Evolutionary conservation across 192 early-diverging fungal species (phyloP), one percentile per base, ranked within the genome.

Genomic region (Umbelopsis sp.): DNA sequence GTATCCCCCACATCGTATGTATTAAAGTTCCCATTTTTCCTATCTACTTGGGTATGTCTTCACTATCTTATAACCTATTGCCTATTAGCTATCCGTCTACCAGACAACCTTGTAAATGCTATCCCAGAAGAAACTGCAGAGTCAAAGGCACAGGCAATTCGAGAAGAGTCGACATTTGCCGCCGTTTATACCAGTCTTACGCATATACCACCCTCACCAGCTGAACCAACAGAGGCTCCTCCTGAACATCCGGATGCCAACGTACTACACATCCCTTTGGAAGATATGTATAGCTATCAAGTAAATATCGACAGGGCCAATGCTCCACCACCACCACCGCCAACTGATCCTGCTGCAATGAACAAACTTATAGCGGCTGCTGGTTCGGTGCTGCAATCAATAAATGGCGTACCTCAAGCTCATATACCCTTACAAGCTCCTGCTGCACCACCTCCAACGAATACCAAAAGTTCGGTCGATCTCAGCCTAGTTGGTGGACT

Each of bases 161-260:
- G 72, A 29, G 72, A 74, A 53, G n/a, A 66, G 16, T 22, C 38
- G 0, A 54, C 72, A 10, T 53, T 74, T 29, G 72, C 72, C 22
- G 72, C 72, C 24, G 72, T 74, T 24, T 74, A 74, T 29, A 47
- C 65, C 7, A 68, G 26, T 49, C 45, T 51, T 22, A 16, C 29
- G 4, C 72, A 74, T 67, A 68, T 74, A 41, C 72, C 72, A 24
- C 50, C 66, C 8, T 52, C 65, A 31, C 72, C 72, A 0, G 65
- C 65, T 20, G 72, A 74, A 54, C 72, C 72, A 22, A 65, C 68
- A 12, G 72, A 74, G 20, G 22, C 20, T 5, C 66, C 66, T 34
- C 29, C 56, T 20, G 56, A 32, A 8, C 17, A 62, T 62, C 31
- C 56, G 12, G 56, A 62, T 32, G 56, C 26, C 24, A 29, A 62